Conservation (phyloP, 805 yeast genomes). For the Kuraishia hungarica region DNA sequence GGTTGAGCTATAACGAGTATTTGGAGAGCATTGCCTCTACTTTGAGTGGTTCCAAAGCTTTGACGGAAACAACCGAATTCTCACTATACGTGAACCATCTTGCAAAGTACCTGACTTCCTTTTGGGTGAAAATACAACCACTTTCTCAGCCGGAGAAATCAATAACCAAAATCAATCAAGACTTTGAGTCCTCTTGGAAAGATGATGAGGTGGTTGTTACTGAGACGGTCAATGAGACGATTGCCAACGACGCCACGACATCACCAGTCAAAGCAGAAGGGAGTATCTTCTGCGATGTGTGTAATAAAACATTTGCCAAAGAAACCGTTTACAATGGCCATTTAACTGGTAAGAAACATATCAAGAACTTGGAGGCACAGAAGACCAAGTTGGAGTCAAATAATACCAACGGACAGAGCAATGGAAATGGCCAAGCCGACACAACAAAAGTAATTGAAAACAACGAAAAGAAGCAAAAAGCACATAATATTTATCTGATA, state of each 20-base stretch:
- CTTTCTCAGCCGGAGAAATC: constrained; percentile 30
- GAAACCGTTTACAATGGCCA: constrained; percentile 62
- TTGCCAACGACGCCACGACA: constrained; percentile 13
- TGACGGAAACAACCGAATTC: constrained; percentile 26
- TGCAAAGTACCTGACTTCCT: constrained; percentile 39
- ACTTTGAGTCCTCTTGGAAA: constrained; percentile 5
- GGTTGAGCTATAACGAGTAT: constrained; percentile 39
- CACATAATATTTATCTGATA: constrained; percentile 29
- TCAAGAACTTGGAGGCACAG: constrained; percentile 29
- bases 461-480: constrained; percentile 2
- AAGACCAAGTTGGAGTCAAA: not conserved
- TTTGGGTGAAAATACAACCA: constrained; percentile 39
- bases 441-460: constrained; percentile 4
- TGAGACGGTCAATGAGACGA: constrained; percentile 4
- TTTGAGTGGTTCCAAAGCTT: not conserved
- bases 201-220: constrained; percentile 1
- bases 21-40: constrained; percentile 22
- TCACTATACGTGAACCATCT: constrained; percentile 35
- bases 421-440: not conserved
- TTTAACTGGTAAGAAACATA: constrained; percentile 67
- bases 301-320: constrained; percentile 57
- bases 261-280: constrained; percentile 15
- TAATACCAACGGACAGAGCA: not conserved
- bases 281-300: constrained; percentile 46
- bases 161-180: constrained; percentile 14